phyloP scores from a whole-genome alignment of 345 rosid genomes.

The Linum trigynum region DNA sequence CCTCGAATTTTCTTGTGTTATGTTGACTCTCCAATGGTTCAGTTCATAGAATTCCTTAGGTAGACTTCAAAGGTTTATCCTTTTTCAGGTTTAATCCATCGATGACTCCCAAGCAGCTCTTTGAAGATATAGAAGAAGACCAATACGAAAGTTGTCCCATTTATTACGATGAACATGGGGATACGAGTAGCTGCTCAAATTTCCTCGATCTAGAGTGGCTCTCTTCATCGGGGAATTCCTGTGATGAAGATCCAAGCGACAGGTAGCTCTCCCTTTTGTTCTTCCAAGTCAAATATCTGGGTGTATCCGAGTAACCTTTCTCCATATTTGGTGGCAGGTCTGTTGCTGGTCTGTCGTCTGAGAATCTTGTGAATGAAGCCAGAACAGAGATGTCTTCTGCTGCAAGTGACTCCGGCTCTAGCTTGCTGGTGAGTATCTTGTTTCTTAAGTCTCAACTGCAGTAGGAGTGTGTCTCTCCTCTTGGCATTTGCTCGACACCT shows the following conservation, averaged over 20 bases:
- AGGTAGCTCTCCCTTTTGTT: slow-evolving; percentile 34
- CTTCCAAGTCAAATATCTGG: background rate
- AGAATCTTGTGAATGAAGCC: slow-evolving; percentile 4
- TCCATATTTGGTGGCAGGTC: background rate
- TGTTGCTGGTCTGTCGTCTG: slow-evolving; percentile 1
- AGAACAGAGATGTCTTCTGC: background rate
- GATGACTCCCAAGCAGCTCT: slow-evolving; percentile 20
- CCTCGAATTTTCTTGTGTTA: background rate
- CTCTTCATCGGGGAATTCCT: slow-evolving; percentile 87
- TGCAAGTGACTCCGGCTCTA: slow-evolving; percentile 9
- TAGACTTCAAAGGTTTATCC: too few species aligned
- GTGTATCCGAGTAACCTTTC: background rate
- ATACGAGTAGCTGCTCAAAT: slow-evolving; percentile 47
- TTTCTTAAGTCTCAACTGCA: background rate
- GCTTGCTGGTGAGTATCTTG: slow-evolving; percentile 8
- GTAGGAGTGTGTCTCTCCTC: too few species aligned
- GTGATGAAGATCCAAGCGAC: slow-evolving; percentile 58
- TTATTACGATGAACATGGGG: slow-evolving; percentile 42
- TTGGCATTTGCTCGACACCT: too few species aligned
- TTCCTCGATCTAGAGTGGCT: slow-evolving; percentile 76
- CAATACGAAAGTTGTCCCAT: slow-evolving; percentile 28
- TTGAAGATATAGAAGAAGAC: slow-evolving; percentile 33
- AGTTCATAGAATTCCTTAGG: too few species aligned
- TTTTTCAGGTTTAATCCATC: slow-evolving; percentile 38
- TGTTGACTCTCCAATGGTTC: background rate